Base-by-base conservation (phyloP, 306 rosid species). In the Pachyrhizus erosus region DNA sequence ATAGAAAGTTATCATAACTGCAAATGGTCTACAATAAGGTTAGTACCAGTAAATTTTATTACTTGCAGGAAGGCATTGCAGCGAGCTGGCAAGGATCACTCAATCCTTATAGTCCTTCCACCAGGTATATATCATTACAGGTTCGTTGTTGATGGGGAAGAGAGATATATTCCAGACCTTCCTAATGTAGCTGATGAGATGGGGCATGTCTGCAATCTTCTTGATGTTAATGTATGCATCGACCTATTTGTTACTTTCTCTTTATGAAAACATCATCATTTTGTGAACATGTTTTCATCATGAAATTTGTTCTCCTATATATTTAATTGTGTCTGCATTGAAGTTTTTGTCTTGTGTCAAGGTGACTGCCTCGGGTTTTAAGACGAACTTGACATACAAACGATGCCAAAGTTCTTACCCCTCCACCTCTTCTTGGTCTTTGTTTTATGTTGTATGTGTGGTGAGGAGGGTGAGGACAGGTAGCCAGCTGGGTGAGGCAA, bases 51-150 rank as follows among this genome's bases (percentile, higher is more conserved):
- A 45, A 74, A 27, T 52, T 82, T 82, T 65, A 83, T 34, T 77
- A 61, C 58, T 73, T 82, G 82, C 92, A 94, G 98, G 86, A 94
- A 84, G 88, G 31, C 66, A 45, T 70, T 94, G 83, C 97, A 92
- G 89, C 91, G 97, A 87, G 85, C 88, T 82, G 97, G 97, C 80
- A 92, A 94, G 85, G 98, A 92, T 87, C 89, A 86, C 77, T 85
- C 94, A 5, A 71, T 92, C 74, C 85, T 94, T 62, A 6, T 91
- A 80, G 97, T 94, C 80, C 92, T 94, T 79, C 92, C 97, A 29
- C 83, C 91, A 29, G 98, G 98, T 75, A 76, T 90, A 71, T 94
- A 91, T 85, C 98, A 89, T 87, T 94, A 92, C 89, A 92, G 84
- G 91, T 86, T 92, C 84, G 73, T 89, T 54, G 97, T 94, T n/a